Base-by-base conservation (phyloP, 2,329 filamentous ascomycete species). In the Colletotrichum camelliae region DNA sequence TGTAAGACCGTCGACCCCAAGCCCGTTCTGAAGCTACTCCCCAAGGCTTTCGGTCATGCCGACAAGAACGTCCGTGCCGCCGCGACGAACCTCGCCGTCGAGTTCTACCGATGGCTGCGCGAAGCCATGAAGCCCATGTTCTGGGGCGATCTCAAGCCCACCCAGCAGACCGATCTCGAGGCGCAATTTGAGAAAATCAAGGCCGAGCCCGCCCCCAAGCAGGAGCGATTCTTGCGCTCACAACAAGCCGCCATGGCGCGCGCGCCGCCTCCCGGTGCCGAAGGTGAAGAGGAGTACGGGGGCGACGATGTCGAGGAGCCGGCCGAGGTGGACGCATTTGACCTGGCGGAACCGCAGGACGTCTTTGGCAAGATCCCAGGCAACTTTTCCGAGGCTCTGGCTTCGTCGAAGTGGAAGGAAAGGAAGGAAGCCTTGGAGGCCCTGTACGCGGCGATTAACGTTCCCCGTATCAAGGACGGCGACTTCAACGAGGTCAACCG, bases 111-210 rank as follows among this genome's bases (percentile, higher is more conserved):
- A 85, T 99, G 97, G 97, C 89, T 99, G 39, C 94, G 96, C 79
- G 97, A 99, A 78, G 96, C 96, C 13, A 98, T 99, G 93, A 99
- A 99, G 84, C 95, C 96, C 48, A 94, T 98, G 85, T 98, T 99
- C 84, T 99, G 97, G 96, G 92, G 91, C 60, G 97, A 99, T 75
- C 86, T 99, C 77, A 99, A 99, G 84, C 94, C 96, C 1, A 96
- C 98, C 1, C 97, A 99, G 82, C 97, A 99, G 84, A 92, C 93
- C 77, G 97, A 99, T 82, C 87, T 99, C 72, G 97, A 99, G 82
- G 94, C 96, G 52, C 91, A 98, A 66, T 99, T 99, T 78, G 97
- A 98, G 81, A 96, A 95, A 80, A 91, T 98, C 82, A 98, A 98
- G 83, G 91, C 95, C 39, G 96, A 98, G 78, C 91, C 94, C 1